Base-by-base conservation (phyloP, 192 early-diverging fungal species). In the Backusella psychrophila region DNA sequence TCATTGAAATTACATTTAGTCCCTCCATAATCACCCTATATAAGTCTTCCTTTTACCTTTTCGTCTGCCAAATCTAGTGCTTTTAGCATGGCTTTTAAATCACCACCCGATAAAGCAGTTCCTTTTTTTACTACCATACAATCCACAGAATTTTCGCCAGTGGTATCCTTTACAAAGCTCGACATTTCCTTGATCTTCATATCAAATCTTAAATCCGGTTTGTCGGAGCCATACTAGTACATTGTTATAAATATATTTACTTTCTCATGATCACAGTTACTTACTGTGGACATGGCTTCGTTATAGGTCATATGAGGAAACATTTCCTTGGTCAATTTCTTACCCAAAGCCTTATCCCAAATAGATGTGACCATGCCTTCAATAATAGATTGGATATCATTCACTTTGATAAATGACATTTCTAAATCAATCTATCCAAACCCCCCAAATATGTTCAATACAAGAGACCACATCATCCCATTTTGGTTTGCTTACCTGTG, bases 151-250 rank as follows among this genome's bases (percentile, higher is more conserved):
- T 72, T 46, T 7, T 82, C 77, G 4, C 68, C 78, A 1, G 71
- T 23, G 15, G 77, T 59, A 33, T 80, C 81, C n/a, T 72, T 29
- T 19, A 87, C 19, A 59, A 75, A 80, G 52, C 73, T 63, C 35
- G 81, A 77, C 19, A 86, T 81, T 31, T 81, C 73, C 41, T 74
- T 70, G 19, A 87, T 85, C 71, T 94, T 89, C 72, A 98, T 82
- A 15, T 86, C 93, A 83, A 91, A 95, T 33, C 96, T 83, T 1
- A 90, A 90, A 80, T 98, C 95, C 0, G 96, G 96, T 76, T 98
- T 98, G 76, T 98, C 96, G 0, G 94, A 95, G 1, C 96, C 96
- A 83, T 91, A 98, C 56, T 63, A 26, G 8, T 29, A 0, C 23
- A 82, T 84, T 76, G 14, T 36, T 52, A 17, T 65, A 17, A 56